phyloP scores from a whole-genome alignment of 257 asterid genomes.

The Solanum bulbocastanum region DNA sequence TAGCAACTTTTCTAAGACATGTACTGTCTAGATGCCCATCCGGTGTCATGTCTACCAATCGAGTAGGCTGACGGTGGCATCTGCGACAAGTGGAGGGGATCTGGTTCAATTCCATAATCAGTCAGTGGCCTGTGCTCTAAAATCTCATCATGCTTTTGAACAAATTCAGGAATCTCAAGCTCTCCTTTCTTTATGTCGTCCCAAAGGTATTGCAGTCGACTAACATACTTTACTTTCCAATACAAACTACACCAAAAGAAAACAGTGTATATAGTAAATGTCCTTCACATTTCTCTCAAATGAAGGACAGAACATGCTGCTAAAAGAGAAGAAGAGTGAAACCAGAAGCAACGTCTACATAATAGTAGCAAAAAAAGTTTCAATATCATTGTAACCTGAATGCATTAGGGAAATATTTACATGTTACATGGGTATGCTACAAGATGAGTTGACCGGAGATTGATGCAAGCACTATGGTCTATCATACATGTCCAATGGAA shows the following conservation, averaged over 20 bases:
- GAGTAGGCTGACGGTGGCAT: constrained; percentile 47
- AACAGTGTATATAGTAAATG: not conserved
- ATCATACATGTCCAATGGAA: not conserved
- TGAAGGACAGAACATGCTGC: not conserved
- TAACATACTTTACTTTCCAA: constrained; percentile 83
- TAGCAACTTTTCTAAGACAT: constrained; percentile 19
- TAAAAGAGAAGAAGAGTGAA: not conserved
- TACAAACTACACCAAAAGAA: constrained; percentile 39
- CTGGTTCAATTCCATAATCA: constrained; percentile 93
- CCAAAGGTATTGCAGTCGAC: constrained; percentile 94
- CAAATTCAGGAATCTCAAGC: constrained; percentile 80
- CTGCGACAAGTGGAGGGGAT: constrained; percentile 55
- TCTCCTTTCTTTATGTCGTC: constrained; percentile 76
- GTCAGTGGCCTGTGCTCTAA: constrained; percentile 83
- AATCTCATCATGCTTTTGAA: constrained; percentile 61
- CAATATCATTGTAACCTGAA: not conserved
- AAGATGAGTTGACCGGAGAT: not conserved
- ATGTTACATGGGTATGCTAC: not conserved
- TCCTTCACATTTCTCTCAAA: not conserved
- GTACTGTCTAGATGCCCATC: constrained; percentile 61
- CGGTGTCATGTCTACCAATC: constrained; percentile 46
- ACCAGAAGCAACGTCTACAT: not conserved
- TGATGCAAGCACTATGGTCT: not conserved
- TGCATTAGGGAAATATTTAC: not conserved
- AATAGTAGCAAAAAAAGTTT: not conserved